A percentile compares a stretch with the other conserved stretches of the same genome.
Conservation (phyloP, 768 basidiomycete genomes). For the Boletus rubroflammeus region DNA sequence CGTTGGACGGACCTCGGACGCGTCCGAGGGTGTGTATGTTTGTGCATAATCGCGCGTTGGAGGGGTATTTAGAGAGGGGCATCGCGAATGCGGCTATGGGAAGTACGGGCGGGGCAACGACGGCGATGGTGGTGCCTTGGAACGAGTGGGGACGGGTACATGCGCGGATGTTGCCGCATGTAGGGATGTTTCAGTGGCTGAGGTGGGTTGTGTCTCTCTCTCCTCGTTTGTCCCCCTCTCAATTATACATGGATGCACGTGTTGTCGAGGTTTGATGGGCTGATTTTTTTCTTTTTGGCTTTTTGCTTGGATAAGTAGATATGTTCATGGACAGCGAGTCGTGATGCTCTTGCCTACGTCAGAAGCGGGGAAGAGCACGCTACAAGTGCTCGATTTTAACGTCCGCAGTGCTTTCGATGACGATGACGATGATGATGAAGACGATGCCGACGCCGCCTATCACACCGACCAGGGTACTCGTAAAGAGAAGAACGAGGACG, state of each 20-base stretch:
- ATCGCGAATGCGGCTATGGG: neutral
- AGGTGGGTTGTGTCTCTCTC: conserved; percentile 24
- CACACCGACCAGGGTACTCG: neutral
- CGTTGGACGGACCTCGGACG: neutral
- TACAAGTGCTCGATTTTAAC: conserved; percentile 34
- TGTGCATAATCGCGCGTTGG: conserved; percentile 32
- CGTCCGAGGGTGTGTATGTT: conserved; percentile 26
- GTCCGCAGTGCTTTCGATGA: conserved; percentile 1
- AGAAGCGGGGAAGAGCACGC: conserved; percentile 6
- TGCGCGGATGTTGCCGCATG: conserved; percentile 32
- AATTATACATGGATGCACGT: too few species aligned
- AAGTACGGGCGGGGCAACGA: neutral
- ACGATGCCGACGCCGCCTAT: too few species aligned
- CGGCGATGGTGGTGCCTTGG: conserved; percentile 29
- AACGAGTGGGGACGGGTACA: conserved; percentile 36
- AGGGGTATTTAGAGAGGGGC: conserved; percentile 13
- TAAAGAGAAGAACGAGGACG: neutral
- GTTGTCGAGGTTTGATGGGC: neutral
- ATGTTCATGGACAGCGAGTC: conserved; percentile 42
- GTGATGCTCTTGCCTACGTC: conserved; percentile 22
- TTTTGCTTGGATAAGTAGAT: conserved; percentile 19
- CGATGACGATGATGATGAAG: neutral
- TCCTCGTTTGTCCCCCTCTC: too few species aligned
- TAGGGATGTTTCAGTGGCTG: conserved; percentile 38
- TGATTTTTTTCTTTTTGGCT: neutral